Conservation (phyloP, 1,284 basidiomycete species). For the Golubevia pallescens region DNA sequence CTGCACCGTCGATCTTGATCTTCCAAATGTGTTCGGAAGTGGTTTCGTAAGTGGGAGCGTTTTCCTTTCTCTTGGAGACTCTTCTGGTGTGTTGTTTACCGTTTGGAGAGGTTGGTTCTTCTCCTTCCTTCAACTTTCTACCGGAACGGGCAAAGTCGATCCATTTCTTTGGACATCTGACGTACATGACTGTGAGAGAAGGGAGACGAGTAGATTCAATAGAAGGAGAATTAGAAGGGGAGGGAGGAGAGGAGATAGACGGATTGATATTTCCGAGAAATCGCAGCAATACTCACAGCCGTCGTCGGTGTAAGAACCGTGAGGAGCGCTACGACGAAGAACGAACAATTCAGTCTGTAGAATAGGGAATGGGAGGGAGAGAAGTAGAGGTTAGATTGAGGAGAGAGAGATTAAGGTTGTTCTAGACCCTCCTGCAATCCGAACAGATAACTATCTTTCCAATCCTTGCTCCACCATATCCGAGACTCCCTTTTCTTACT, state of each 20-base stretch:
- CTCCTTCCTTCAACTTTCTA: constrained; percentile 12
- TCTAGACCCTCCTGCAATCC: not conserved
- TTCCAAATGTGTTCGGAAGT: constrained; percentile 50
- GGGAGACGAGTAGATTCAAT: not conserved
- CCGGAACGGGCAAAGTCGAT: constrained; percentile 52
- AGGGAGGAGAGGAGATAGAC: not conserved
- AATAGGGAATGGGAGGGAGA: no score
- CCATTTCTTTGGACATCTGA: constrained; percentile 50
- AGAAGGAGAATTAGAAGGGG: not conserved
- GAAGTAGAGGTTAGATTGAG: not conserved
- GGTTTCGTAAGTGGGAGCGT: constrained; percentile 44
- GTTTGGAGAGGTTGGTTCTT: constrained; percentile 19
- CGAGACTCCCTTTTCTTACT: constrained; percentile 5
- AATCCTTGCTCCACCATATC: not conserved
- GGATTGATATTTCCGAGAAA: not conserved
- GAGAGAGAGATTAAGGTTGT: not conserved
- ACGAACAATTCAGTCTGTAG: constrained; percentile 54
- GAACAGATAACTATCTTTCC: no score
- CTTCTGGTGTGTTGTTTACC: constrained; percentile 17
- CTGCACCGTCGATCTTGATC: constrained; percentile 43
- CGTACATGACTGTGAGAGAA: constrained; percentile 35
- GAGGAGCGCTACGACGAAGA: constrained; percentile 45
- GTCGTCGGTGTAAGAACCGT: constrained; percentile 50
- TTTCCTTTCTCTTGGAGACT: constrained; percentile 38
- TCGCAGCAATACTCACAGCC: constrained; percentile 20